Evolutionary conservation across 768 basidiomycete genomes (phyloP), one percentile per base, ranked within the genome.

Genomic region (Leccinum barrowsii): DNA sequence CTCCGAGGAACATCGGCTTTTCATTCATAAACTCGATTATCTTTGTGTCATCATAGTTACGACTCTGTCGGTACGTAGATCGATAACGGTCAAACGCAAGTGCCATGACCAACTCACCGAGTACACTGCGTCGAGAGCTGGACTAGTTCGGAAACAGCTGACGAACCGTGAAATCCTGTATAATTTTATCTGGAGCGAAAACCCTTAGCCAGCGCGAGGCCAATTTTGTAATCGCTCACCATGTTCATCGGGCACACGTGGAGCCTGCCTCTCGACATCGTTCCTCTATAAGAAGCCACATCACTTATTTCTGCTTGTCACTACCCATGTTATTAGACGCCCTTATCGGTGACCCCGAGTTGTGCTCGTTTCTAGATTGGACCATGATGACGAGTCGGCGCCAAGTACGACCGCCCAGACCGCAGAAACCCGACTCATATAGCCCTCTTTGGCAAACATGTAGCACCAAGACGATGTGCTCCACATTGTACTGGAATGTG

Each of bases 351-450:
- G 2, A 59, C 65, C 47, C 67, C 5, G 75, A 56, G 22, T 67
- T 65, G 58, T 84, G 78, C 5, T 78, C 78, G 28, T 82, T 78
- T 61, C 80, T 85, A 57, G 87, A 72, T 61, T 75, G 76, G 42
- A 84, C 75, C 58, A 76, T 75, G 3, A 83, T 58, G 17, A 50
- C 52, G 17, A 35, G 19, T 12, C 2, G 37, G 19, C 47, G 48
- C 26, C 7, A 35, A 32, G 19, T 2, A 15, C 12, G 47, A 7
- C 48, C 21, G 10, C 40, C 59, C 42, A 15, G 48, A 40, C 51
- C 48, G 7, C 62, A 63, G 66, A 80, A 79, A 77, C 84, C 85
- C 22, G 88, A 64, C 19, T 85, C 63, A 61, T 84, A 88, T 52
- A 71, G 71, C 63, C 85, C 81, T 15, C 70, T 59, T 10, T 64